Conservation (phyloP, 345 rosid species). For the Moricandia moricandioides region DNA sequence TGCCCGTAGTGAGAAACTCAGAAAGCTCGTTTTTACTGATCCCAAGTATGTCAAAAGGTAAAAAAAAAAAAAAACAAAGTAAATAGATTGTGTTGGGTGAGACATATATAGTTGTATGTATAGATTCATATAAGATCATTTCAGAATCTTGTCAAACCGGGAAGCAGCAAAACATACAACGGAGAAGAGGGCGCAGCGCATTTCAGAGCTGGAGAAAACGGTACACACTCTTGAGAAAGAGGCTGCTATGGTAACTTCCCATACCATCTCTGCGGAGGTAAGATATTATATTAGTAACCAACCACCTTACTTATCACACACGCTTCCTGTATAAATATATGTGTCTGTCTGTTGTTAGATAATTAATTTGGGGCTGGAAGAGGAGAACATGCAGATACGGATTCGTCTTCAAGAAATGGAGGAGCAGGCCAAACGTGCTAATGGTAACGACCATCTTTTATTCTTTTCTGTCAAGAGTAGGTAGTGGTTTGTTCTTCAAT, state of each 20-base stretch:
- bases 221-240: conserved; percentile 10
- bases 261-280: conserved; percentile 9
- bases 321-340: background rate
- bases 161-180: too few relatives aligned
- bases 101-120: too few relatives aligned
- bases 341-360: too few relatives aligned
- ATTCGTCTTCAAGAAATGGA: conserved; percentile 58
- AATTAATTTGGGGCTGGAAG: background rate
- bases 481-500: background rate
- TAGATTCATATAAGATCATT: too few relatives aligned
- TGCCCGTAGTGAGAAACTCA: too few relatives aligned
- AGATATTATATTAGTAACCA: conserved; percentile 25
- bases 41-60: too few relatives aligned
- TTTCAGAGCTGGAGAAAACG: conserved; percentile 24
- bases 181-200: too few relatives aligned
- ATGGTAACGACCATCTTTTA: conserved; percentile 42
- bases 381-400: conserved; percentile 29
- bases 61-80: too few relatives aligned
- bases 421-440: conserved; percentile 56
- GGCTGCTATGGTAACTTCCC: background rate
- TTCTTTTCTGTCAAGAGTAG: background rate
- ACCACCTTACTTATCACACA: background rate
- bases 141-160: too few relatives aligned
- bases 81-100: too few relatives aligned
- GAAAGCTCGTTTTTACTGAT: too few relatives aligned